Conservation (phyloP, 495 filamentous ascomycete species). For the Pyrenula aspistea region DNA sequence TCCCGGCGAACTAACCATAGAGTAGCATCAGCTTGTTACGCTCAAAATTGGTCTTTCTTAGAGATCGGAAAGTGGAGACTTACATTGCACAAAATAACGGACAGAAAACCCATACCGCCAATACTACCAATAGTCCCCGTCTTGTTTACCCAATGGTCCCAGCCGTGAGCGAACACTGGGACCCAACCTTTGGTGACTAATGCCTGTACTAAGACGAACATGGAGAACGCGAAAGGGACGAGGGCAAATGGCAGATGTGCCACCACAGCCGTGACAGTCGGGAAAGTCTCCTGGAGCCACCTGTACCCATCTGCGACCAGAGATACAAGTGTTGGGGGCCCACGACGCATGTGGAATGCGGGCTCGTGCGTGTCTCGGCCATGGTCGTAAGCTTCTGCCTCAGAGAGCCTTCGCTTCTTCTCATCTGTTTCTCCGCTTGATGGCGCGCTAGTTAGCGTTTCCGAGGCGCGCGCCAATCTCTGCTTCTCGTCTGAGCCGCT, state of each 20-base stretch:
- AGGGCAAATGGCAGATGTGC: constrained; percentile 48
- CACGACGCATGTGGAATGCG: constrained; percentile 1
- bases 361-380: constrained; percentile 5
- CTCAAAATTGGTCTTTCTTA: not conserved
- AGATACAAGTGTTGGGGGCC: constrained; percentile 33
- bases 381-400: not conserved
- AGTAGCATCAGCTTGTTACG: constrained; percentile 4
- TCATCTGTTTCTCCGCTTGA: constrained; percentile 8
- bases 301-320: constrained; percentile 22
- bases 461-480: not conserved
- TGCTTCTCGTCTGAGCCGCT: constrained; percentile 12
- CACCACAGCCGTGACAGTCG: constrained; percentile 47
- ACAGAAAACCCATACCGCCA: constrained; percentile 56
- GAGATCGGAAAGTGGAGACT: constrained; percentile 14
- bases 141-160: constrained; percentile 53
- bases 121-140: constrained; percentile 52
- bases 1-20: constrained; percentile 46
- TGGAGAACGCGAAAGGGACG: constrained; percentile 51
- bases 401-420: constrained; percentile 1
- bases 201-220: constrained; percentile 59
- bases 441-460: constrained; percentile 1
- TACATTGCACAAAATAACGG: constrained; percentile 56
- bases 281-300: constrained; percentile 55
- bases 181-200: constrained; percentile 59
- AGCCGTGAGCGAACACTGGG: constrained; percentile 51